Percentiles rank a stretch among this genome's conserved stretches.
These are phyloP conservation scores for Auricularia auricula-judae DNA, from an alignment of 768 basidiomycete species.

Conservation along the genomic window DNA sequence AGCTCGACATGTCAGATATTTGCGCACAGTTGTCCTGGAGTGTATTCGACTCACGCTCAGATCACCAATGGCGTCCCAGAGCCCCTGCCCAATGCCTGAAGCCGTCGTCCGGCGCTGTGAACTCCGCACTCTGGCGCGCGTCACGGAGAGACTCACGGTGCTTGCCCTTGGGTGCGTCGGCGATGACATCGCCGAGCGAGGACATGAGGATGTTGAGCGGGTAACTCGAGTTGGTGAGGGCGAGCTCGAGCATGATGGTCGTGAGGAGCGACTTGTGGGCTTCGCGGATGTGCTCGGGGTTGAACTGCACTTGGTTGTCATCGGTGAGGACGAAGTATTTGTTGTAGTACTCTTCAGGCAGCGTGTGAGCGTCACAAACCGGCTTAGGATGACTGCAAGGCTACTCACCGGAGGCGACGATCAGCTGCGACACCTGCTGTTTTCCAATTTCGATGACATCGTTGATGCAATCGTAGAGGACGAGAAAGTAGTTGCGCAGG, in stretches of 20 bases:
- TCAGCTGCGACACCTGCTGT: slow-evolving; percentile 54
- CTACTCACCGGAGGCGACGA: slow-evolving; percentile 55
- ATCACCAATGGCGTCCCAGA: slow-evolving; percentile 79
- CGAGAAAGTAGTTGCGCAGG: slow-evolving; percentile 50
- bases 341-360: slow-evolving; percentile 42
- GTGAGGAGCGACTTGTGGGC: slow-evolving; percentile 72
- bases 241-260: slow-evolving; percentile 73
- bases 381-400: not conserved
- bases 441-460: slow-evolving; percentile 51
- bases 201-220: slow-evolving; percentile 55
- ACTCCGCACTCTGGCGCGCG: too few species aligned
- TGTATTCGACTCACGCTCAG: slow-evolving; percentile 43
- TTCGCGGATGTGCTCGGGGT: slow-evolving; percentile 14
- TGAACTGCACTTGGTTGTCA: slow-evolving; percentile 1
- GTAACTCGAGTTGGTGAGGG: slow-evolving; percentile 59
- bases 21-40: not conserved
- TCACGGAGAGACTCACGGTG: slow-evolving; percentile 26
- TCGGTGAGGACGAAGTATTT: slow-evolving; percentile 56
- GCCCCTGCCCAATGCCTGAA: slow-evolving; percentile 49
- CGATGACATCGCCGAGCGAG: slow-evolving; percentile 58
- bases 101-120: not conserved
- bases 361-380: slow-evolving; percentile 38
- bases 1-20: not conserved
- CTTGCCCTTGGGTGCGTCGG: slow-evolving; percentile 62
- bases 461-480: slow-evolving; percentile 51